Conservation (phyloP, 306 rosid genomes). For the Quercus aquifolioides region DNA sequence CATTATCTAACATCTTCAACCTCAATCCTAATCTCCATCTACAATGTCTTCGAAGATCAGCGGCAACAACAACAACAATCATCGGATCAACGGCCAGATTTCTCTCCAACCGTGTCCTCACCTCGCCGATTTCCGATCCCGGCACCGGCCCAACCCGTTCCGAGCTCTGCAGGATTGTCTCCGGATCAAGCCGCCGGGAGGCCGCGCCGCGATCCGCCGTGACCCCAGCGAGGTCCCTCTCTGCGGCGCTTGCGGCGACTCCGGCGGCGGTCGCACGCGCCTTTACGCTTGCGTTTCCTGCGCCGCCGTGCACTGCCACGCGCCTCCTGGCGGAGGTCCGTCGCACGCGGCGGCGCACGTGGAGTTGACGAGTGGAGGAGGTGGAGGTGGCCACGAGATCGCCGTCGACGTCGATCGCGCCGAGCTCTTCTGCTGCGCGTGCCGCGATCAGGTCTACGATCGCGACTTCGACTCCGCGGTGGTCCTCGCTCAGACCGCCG, state of each 20-base stretch:
- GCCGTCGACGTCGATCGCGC: conserved; percentile 93
- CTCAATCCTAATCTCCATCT: conserved; percentile 29
- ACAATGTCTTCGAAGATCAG: conserved; percentile 67
- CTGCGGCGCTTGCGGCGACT: conserved; percentile 56
- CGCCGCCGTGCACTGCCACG: conserved; percentile 72
- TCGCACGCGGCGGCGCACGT: conserved; percentile 86
- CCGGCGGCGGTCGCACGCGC: conserved; percentile 31
- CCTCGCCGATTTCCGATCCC: conserved; percentile 65
- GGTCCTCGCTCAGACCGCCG: conserved; percentile 65
- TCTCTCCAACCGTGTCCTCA: conserved; percentile 69
- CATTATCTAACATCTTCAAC: conserved; percentile 23
- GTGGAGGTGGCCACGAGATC: conserved; percentile 73
- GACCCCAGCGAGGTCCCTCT: conserved; percentile 68
- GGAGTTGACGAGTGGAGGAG: conserved; percentile 46
- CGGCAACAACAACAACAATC: conserved; percentile 5
- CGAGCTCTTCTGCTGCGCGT: conserved; percentile 89
- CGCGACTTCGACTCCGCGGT: conserved; percentile 88
- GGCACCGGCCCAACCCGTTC: conserved; percentile 68
- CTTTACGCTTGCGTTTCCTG: conserved; percentile 76
- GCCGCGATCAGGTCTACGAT: conserved; percentile 88
- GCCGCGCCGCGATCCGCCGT: conserved; percentile 78
- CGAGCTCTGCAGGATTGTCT: conserved; percentile 75
- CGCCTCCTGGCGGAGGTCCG: conserved; percentile 5
- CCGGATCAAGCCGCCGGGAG: conserved; percentile 71
- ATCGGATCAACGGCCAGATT: conserved; percentile 50